Evolutionary conservation across 805 yeast species (phyloP), one percentile per base, ranked within the genome.

Genomic region (Saturnispora besseyi): DNA sequence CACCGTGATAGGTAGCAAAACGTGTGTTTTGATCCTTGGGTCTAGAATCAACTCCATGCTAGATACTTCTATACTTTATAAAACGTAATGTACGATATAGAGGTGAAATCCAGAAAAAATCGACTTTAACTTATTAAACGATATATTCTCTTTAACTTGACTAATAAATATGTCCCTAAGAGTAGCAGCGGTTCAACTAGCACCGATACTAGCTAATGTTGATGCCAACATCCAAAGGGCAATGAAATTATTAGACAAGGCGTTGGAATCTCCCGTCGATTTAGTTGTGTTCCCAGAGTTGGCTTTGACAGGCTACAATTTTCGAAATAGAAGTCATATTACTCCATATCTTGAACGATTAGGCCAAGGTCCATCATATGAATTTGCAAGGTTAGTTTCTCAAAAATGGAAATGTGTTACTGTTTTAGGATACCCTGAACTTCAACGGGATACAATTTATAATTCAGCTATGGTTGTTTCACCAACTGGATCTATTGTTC

Each of bases 1-100:
- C 21, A 84, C 62, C 5, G 96, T 80, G 41, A 93, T 90, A 24
- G 99, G 99, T 33, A 88, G 64, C 15, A 93, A 71, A 30, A 89
- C 98, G 97, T 98, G 91, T 58, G 81, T 77, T 62, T 85, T 83
- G 53, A 93, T 72, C 48, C 78, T 76, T 4, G 96, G 95, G 61
- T 91, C 98, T 43, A 91, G 69, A 13, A 34, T 13, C 22, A 46
- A 15, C n/a, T 38, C 40, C 50, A 48, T 48, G 13, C 5, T 22
- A 7, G 13, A 12, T 18, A 22, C 22, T 38, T 12, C n/a, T 15
- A 8, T 22, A 11, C 30, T 24, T 24, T 36, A 36, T 18, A 12
- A 36, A 22, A 18, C 11, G 6, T 36, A 21, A 10, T 18, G 40
- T 18, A 18, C 12, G 8, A 26, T 8, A 26, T 26, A 1, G 9